These are phyloP conservation scores for Ogataea degrootiae DNA, from an alignment of 805 yeast genomes.

Conservation along the genomic window DNA sequence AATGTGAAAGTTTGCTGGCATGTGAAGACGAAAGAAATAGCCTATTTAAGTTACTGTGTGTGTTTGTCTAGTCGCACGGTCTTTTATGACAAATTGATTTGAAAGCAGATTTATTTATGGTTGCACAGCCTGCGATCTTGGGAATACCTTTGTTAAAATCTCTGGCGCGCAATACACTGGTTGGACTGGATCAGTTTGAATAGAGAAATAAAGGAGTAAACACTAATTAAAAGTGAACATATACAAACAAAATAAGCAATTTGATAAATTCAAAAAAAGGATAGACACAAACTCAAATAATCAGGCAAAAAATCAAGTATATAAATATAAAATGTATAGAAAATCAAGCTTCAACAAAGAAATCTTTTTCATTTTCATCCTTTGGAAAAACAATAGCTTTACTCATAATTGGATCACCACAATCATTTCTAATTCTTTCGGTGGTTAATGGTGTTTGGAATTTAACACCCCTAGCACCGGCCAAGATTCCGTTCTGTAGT, in stretches of 20 bases:
- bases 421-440: constrained; percentile 36
- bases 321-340: neutral
- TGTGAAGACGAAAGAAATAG: no score
- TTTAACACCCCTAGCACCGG: constrained; percentile 20
- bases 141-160: no score
- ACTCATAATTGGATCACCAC: constrained; percentile 33
- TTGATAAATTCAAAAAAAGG: neutral
- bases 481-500: constrained; percentile 23
- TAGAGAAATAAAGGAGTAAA: no score
- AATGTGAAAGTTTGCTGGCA: no score
- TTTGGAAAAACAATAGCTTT: constrained; percentile 31
- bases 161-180: no score
- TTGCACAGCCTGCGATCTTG: no score
- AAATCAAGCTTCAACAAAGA: constrained; percentile 31
- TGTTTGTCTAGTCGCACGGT: no score
- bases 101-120: no score
- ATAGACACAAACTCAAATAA: neutral
- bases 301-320: neutral
- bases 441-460: constrained; percentile 39
- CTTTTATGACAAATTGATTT: no score
- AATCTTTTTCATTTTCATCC: constrained; percentile 28
- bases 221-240: no score
- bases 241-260: neutral
- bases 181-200: no score
- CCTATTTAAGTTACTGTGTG: no score